Base-by-base conservation (phyloP, 2,329 filamentous ascomycete genomes). In the Akanthomyces muscarius region DNA sequence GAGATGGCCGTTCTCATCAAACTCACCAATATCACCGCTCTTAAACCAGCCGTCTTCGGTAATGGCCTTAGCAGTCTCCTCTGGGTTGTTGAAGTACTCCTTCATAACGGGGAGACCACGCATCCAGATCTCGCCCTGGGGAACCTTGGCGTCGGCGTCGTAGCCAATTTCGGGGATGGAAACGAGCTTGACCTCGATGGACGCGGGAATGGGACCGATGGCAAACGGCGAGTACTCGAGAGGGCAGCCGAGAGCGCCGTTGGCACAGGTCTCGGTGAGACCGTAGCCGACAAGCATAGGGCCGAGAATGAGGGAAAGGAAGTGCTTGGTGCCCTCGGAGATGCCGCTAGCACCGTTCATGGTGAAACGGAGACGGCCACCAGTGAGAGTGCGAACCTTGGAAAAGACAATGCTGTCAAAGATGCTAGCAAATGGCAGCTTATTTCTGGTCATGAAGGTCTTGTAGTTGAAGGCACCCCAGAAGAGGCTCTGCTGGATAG, bases 281-380 rank as follows among this genome's bases (percentile, higher is more conserved):
- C 95, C 95, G 73, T 99, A 99, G 13, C 95, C 95, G 67, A 83
- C 86, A 69, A 99, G 87, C 94, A 99, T 97, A 36, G 95, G 95
- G 25, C 92, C 92, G 61, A 99, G 87, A 51, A 93, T 90, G 78
- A 97, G 85, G 48, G 92, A 97, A 71, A 98, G 84, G 81, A 99
- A 98, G 65, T 88, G 86, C 74, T 92, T 89, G 1, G 95, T 99
- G 58, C 92, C 89, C 72, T 90, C 89, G 21, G 94, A 87, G 67
- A 99, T 89, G 42, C 92, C 93, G 52, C 93, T 95, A 69, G 93
- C 95, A 64, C 95, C 95, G 75, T 96, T 97, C 86, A 99, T 87
- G 76, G 92, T 91, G 70, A 98, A 90, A 60, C 94, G 89, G 64
- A 99, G 84, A 61, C 86, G 85, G 62, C 94, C 95, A 71, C 95